Conservation (phyloP, 2,329 filamentous ascomycete species). For the Claviceps africana region DNA sequence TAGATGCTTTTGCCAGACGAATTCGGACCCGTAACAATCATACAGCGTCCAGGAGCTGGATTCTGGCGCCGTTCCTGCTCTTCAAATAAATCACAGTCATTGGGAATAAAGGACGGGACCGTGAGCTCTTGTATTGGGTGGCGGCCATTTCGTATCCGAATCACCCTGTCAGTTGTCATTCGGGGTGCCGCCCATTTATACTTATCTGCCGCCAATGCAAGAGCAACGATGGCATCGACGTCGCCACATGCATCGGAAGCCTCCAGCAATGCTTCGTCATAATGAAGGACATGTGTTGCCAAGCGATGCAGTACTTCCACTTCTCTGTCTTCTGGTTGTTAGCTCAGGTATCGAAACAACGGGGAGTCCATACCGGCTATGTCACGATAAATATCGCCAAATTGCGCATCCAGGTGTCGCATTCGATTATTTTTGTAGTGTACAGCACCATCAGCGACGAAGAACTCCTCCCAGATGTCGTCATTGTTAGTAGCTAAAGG, state of each 20-base stretch:
- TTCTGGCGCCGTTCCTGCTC: constrained; percentile 26
- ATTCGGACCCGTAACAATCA: constrained; percentile 83
- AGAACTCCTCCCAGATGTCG: constrained; percentile 64
- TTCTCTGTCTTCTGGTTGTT: constrained; percentile 51
- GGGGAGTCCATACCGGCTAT: constrained; percentile 54
- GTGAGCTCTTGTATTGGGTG: constrained; percentile 80
- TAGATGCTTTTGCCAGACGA: constrained; percentile 96
- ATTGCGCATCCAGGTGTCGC: constrained; percentile 63
- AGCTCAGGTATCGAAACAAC: constrained; percentile 6
- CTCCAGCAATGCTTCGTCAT: constrained; percentile 49
- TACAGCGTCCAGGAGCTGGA: constrained; percentile 27
- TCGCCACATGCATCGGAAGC: constrained; percentile 77
- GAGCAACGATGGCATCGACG: constrained; percentile 70
- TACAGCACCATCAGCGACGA: constrained; percentile 52
- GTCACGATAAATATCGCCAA: constrained; percentile 71
- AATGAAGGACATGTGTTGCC: constrained; percentile 53
- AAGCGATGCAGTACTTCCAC: constrained; percentile 77
- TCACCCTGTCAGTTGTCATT: constrained; percentile 55
- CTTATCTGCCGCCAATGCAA: constrained; percentile 61
- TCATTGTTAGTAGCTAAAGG: constrained; percentile 41
- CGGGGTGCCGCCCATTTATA: constrained; percentile 58
- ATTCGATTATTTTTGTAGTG: constrained; percentile 84
- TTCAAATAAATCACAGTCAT: constrained; percentile 58
- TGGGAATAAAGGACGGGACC: constrained; percentile 68
- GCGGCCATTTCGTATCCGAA: constrained; percentile 64